phyloP scores from a whole-genome alignment of 805 yeast species.

The Saccharomycopsis lassenensis region DNA sequence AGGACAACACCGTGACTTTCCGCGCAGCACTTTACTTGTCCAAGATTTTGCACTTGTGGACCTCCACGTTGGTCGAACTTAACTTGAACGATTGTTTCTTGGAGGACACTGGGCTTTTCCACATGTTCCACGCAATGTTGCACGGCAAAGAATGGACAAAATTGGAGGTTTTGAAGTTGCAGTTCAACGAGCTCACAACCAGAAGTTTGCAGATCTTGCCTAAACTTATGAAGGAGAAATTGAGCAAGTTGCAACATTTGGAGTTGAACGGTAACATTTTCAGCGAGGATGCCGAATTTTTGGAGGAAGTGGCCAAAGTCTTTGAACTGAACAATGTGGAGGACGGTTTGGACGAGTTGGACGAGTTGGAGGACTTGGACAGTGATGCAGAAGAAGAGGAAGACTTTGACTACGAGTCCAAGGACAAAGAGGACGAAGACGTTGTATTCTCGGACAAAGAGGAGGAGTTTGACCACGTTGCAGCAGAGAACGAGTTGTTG shows the following conservation, averaged over 20 bases:
- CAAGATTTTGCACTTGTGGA: slow-evolving; percentile 40
- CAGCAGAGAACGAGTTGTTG: slow-evolving; percentile 32
- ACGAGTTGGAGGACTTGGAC: slow-evolving; percentile 80
- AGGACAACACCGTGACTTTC: slow-evolving; percentile 87
- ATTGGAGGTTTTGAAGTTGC: slow-evolving; percentile 57
- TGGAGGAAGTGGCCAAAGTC: slow-evolving; percentile 47
- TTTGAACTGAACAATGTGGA: slow-evolving; percentile 70
- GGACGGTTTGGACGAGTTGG: slow-evolving; percentile 84
- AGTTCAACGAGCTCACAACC: slow-evolving; percentile 77
- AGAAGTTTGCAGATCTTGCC: slow-evolving; percentile 51
- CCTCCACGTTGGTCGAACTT: slow-evolving; percentile 56
- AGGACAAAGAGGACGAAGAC: slow-evolving; percentile 26
- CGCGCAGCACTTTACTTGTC: too few relatives aligned
- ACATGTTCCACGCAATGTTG: slow-evolving; percentile 38
- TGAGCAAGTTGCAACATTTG: slow-evolving; percentile 51
- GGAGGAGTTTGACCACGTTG: slow-evolving; percentile 35
- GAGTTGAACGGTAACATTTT: slow-evolving; percentile 93
- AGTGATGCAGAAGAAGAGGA: slow-evolving; percentile 47
- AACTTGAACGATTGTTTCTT: slow-evolving; percentile 84
- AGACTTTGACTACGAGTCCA: slow-evolving; percentile 29
- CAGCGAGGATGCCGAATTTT: slow-evolving; percentile 70
- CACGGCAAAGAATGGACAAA: slow-evolving; percentile 26
- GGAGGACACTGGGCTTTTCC: slow-evolving; percentile 63
- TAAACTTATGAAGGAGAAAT: slow-evolving; percentile 38
- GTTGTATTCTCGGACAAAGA: too few relatives aligned